These are phyloP conservation scores for Thermothelomyces thermophilus DNA, from an alignment of 2,329 filamentous ascomycete species.

Conservation along the genomic window DNA sequence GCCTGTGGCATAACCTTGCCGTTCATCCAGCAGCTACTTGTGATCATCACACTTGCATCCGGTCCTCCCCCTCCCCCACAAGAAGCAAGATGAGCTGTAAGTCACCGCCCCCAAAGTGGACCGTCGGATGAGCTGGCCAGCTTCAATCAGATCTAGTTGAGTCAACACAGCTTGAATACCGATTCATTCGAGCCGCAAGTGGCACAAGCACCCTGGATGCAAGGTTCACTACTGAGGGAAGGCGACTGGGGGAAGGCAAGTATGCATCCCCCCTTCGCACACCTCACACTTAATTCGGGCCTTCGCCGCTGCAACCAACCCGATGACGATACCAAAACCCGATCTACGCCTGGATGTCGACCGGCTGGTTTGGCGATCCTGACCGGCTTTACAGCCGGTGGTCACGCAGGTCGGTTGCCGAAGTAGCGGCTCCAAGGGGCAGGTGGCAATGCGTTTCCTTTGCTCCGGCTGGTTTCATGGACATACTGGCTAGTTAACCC, in stretches of 20 bases:
- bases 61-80: too few relatives aligned
- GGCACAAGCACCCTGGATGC: conserved; percentile 10
- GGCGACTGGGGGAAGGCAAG: neutral
- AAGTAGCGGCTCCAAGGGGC: conserved; percentile 4
- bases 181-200: conserved; percentile 9
- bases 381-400: conserved; percentile 4
- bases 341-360: conserved; percentile 11
- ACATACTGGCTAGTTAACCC: neutral
- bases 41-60: conserved; percentile 17
- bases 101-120: conserved; percentile 24
- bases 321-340: conserved; percentile 5
- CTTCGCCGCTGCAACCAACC: conserved; percentile 14
- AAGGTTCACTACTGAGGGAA: conserved; percentile 3
- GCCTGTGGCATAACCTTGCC: conserved; percentile 5
- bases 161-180: conserved; percentile 8
- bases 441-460: conserved; percentile 1
- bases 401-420: conserved; percentile 7
- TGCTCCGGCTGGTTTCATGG: neutral
- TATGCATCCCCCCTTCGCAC: neutral
- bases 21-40: conserved; percentile 7
- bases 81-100: conserved; percentile 25
- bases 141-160: conserved; percentile 10
- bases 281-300: conserved; percentile 3
- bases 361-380: conserved; percentile 11
- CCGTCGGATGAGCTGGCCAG: conserved; percentile 12